phyloP scores from a whole-genome alignment of 192 early-diverging fungal genomes.

The Backusella circina region DNA sequence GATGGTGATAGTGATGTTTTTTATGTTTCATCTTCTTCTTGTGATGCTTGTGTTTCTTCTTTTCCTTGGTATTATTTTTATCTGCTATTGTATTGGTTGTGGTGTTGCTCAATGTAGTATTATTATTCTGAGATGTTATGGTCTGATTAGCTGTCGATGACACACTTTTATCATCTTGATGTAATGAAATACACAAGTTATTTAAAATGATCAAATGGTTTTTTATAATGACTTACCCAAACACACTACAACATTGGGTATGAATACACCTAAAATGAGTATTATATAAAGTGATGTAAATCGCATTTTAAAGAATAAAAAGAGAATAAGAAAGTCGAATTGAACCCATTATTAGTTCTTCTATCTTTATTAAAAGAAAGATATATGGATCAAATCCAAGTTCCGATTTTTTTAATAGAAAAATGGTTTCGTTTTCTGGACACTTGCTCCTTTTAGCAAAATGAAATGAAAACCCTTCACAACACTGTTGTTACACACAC shows the following conservation, averaged over 20 bases:
- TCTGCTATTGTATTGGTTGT: background rate
- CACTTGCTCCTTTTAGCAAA: too few relatives aligned
- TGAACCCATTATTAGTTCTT: background rate
- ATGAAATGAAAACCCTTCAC: too few relatives aligned
- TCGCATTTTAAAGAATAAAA: background rate
- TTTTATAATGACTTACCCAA: background rate
- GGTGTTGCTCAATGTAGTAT: background rate
- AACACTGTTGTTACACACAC: background rate
- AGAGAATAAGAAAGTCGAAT: background rate
- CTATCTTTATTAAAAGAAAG: background rate
- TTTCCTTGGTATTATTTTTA: background rate
- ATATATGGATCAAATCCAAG: background rate
- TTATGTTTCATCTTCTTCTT: background rate
- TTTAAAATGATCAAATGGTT: too few relatives aligned
- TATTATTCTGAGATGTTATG: background rate
- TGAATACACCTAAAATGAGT: background rate
- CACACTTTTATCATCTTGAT: background rate
- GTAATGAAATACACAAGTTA: background rate
- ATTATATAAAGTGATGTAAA: background rate
- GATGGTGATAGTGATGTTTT: background rate
- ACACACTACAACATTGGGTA: background rate
- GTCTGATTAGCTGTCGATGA: background rate
- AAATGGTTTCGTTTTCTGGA: background rate
- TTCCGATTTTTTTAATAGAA: background rate
- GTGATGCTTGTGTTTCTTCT: background rate